Conservation (phyloP, 2,329 filamentous ascomycete species). For the Cytospora schulzeri region DNA sequence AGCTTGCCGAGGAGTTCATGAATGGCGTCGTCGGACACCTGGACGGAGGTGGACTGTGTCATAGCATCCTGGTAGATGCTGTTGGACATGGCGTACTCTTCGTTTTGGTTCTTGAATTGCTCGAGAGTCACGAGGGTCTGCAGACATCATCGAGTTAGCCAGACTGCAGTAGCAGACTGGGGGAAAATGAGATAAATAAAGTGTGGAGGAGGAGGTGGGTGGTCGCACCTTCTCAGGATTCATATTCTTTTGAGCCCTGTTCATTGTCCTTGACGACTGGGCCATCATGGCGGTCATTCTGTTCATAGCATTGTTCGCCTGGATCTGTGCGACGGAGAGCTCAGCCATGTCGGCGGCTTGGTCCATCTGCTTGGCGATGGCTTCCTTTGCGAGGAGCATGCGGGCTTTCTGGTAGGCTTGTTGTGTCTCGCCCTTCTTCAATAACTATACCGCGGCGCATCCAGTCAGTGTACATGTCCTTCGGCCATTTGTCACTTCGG, state of each 20-base stretch:
- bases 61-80: slow-evolving; percentile 87
- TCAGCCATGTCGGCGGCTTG: slow-evolving; percentile 67
- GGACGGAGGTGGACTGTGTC: slow-evolving; percentile 70
- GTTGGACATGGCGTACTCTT: slow-evolving; percentile 65
- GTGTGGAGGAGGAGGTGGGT: background rate
- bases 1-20: slow-evolving; percentile 83
- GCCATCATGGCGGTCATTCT: slow-evolving; percentile 67
- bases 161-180: background rate
- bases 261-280: slow-evolving; percentile 61
- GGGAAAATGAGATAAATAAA: too few species aligned
- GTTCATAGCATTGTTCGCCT: slow-evolving; percentile 67
- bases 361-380: slow-evolving; percentile 64
- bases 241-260: slow-evolving; percentile 57
- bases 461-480: background rate
- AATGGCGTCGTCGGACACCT: slow-evolving; percentile 80
- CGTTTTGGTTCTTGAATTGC: slow-evolving; percentile 63
- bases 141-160: background rate
- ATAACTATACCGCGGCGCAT: slow-evolving; percentile 39
- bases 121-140: slow-evolving; percentile 62
- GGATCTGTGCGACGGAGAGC: slow-evolving; percentile 61
- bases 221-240: slow-evolving; percentile 57
- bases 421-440: slow-evolving; percentile 65
- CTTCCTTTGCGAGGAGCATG: slow-evolving; percentile 63
- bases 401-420: slow-evolving; percentile 66
- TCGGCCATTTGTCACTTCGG: background rate